These are phyloP conservation scores for Fusarium humuli DNA, from an alignment of 2,329 filamentous ascomycete species.

Conservation along the genomic window DNA sequence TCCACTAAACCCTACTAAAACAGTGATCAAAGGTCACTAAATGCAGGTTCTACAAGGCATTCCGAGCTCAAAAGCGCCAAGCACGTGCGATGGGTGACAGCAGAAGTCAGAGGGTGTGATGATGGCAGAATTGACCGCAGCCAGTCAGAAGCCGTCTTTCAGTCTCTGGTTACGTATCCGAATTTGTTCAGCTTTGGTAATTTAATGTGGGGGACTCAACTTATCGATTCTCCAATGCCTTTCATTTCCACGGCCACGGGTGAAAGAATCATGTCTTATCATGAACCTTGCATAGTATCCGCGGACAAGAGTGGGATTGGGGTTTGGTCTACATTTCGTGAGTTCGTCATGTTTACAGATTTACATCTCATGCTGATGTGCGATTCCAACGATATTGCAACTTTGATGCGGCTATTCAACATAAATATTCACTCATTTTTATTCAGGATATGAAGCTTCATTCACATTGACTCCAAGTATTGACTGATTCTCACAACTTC, in stretches of 20 bases:
- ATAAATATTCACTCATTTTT: neutral
- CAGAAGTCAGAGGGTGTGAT: conserved; percentile 18
- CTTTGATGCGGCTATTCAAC: neutral
- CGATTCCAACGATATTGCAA: neutral
- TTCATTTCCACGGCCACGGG: conserved; percentile 34
- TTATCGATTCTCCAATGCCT: conserved; percentile 32
- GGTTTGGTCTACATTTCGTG: neutral
- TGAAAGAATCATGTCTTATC: conserved; percentile 32
- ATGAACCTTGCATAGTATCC: conserved; percentile 32
- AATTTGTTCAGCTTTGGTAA: conserved; percentile 50
- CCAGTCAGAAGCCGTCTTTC: conserved; percentile 43
- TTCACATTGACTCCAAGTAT: neutral
- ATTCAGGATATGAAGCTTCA: neutral
- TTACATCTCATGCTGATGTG: neutral
- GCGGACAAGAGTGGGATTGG: conserved; percentile 23
- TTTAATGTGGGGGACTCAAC: conserved; percentile 35
- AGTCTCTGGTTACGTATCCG: conserved; percentile 51
- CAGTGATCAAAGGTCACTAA: conserved; percentile 17
- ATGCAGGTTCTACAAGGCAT: conserved; percentile 37
- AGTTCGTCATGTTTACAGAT: neutral
- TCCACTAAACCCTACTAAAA: conserved; percentile 23
- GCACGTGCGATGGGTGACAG: conserved; percentile 23
- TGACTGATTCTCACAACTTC: neutral
- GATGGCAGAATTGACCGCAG: conserved; percentile 5
- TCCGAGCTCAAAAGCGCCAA: conserved; percentile 36